phyloP scores from a whole-genome alignment of 148 eudicot species.

The Cornus controversa region DNA sequence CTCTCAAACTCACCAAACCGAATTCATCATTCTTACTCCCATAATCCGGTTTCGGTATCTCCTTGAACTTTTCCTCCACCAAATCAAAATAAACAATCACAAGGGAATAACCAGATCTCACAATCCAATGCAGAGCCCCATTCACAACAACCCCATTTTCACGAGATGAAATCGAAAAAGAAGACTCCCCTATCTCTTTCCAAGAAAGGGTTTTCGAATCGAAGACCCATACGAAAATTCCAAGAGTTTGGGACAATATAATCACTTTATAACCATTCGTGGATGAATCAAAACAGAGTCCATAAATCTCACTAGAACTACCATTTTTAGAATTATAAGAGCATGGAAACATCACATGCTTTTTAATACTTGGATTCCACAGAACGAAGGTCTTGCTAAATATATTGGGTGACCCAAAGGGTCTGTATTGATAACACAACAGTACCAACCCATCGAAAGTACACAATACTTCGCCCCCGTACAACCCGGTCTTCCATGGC shows the following conservation, averaged over 20 bases:
- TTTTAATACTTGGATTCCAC: conserved; percentile 46
- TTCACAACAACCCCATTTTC: conserved; percentile 31
- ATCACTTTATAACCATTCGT: conserved; percentile 50
- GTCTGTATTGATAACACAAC: too few species aligned
- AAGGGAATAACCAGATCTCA: conserved; percentile 1
- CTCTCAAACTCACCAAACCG: too few species aligned
- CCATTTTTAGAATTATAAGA: conserved; percentile 7
- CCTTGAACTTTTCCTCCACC: not conserved
- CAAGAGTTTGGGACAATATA: conserved; percentile 10
- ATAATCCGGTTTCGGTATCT: too few species aligned
- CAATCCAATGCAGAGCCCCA: conserved; percentile 61
- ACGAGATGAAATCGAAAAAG: conserved; percentile 24
- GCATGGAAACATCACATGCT: conserved; percentile 23
- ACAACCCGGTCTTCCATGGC: conserved; percentile 21
- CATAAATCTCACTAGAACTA: too few species aligned
- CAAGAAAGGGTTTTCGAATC: conserved; percentile 33
- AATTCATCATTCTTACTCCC: too few species aligned
- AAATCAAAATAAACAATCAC: conserved; percentile 43
- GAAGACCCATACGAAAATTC: not conserved
- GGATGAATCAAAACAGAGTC: conserved; percentile 48
- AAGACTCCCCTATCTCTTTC: conserved; percentile 32
- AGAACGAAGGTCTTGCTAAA: conserved; percentile 16
- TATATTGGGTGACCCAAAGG: conserved; percentile 33
- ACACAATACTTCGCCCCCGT: conserved; percentile 35
- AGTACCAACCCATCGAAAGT: conserved; percentile 49